These are phyloP conservation scores for Stropharia rugosoannulata DNA, from an alignment of 768 basidiomycete genomes.

Conservation along the genomic window DNA sequence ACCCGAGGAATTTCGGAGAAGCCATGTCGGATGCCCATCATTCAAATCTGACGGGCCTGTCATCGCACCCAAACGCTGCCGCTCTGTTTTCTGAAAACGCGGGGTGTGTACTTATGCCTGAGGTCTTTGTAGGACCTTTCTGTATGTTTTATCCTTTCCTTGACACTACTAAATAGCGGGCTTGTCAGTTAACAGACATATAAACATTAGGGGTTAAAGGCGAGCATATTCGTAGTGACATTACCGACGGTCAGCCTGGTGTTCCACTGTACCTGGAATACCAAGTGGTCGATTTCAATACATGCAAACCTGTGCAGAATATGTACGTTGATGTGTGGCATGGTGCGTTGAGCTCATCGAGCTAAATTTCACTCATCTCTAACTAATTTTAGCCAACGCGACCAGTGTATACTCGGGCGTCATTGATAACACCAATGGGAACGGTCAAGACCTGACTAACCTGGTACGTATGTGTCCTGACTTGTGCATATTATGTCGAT, in stretches of 20 bases:
- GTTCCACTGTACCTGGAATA: not conserved
- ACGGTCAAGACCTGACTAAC: not conserved
- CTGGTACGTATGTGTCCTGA: not conserved
- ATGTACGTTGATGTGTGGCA: constrained; percentile 3
- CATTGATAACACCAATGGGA: not conserved
- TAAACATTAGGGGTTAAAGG: constrained; percentile 3
- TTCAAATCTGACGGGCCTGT: not conserved
- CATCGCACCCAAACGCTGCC: not conserved
- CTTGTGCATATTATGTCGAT: not conserved
- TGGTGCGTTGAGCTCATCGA: not conserved
- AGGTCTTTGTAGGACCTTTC: not conserved
- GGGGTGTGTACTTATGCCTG: not conserved
- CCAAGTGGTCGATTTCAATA: constrained; percentile 1
- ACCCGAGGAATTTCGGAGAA: not conserved
- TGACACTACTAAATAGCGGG: not conserved
- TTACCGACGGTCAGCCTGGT: not conserved
- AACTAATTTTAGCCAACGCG: constrained; percentile 1
- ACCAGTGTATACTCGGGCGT: constrained; percentile 5
- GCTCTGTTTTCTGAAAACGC: not conserved
- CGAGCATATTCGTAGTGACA: not conserved
- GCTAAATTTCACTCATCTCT: not conserved
- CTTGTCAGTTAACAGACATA: not conserved
- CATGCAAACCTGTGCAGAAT: not conserved
- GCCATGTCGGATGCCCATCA: not conserved
- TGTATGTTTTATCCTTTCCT: not conserved